Percentiles rank a stretch among this genome's conserved stretches.
phyloP scores from a whole-genome alignment of 2,329 filamentous ascomycete species.

The Colletotrichum sp. region DNA sequence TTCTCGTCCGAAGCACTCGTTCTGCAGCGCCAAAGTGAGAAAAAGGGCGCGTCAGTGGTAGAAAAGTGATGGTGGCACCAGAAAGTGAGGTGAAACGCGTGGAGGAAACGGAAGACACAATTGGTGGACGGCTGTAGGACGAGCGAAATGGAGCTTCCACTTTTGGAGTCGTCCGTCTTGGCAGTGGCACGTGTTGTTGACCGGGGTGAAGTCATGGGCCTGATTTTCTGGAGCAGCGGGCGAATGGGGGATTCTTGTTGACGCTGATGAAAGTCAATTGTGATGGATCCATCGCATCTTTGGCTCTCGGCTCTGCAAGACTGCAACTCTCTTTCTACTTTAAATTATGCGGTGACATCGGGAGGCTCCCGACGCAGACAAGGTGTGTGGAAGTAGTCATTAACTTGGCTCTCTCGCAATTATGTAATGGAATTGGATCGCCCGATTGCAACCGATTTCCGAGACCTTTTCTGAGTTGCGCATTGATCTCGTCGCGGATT shows the following conservation, averaged over 20 bases:
- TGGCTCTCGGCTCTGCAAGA: not conserved
- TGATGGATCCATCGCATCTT: not conserved
- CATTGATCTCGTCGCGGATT: not conserved
- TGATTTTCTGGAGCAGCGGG: not conserved
- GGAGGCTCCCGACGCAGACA: not conserved
- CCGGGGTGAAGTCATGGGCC: not conserved
- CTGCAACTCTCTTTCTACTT: not conserved
- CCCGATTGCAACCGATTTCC: not conserved
- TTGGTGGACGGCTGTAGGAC: not conserved
- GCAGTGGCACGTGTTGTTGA: not conserved
- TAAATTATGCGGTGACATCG: not conserved
- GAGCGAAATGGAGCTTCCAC: not conserved
- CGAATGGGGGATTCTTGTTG: not conserved
- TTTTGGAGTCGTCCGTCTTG: constrained; percentile 13
- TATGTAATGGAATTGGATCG: not conserved
- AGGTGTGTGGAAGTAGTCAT: not conserved
- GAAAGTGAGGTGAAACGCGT: constrained; percentile 6
- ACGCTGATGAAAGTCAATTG: not conserved
- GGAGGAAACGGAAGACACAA: not conserved
- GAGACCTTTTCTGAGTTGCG: not conserved
- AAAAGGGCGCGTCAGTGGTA: not conserved
- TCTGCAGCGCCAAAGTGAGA: not conserved
- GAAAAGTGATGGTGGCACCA: not conserved
- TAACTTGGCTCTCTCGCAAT: not conserved
- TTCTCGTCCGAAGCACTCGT: not conserved